Evolutionary conservation across 345 rosid species (phyloP).

Genomic region (Arabidopsis suecica): DNA sequence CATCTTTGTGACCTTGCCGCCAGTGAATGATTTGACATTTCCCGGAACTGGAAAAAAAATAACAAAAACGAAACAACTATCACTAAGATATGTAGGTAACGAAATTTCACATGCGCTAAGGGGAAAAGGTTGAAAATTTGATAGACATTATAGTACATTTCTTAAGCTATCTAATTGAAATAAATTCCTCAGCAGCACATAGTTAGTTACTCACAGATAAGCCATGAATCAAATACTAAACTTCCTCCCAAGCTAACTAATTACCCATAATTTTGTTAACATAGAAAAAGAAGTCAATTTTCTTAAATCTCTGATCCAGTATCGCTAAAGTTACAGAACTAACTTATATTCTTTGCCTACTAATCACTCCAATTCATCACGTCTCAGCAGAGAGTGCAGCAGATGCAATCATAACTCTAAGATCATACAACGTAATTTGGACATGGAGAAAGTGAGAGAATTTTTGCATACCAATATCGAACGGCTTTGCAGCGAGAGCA

Average conservation of each 20-base stretch:
- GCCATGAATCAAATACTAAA: neutral
- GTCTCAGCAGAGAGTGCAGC: neutral
- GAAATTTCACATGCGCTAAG: neutral
- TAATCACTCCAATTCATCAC: constrained; percentile 3
- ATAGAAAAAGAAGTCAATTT: neutral
- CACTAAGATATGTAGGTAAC: constrained; percentile 7
- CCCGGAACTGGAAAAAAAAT: constrained; percentile 59
- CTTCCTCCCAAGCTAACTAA: neutral
- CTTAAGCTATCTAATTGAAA: constrained; percentile 28
- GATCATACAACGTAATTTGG: neutral
- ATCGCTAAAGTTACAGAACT: constrained; percentile 18
- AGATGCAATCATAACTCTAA: constrained; percentile 11
- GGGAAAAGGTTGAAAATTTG: constrained; percentile 3
- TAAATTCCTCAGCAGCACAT: constrained; percentile 11
- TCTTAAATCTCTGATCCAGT: neutral
- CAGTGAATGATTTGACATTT: constrained; percentile 93
- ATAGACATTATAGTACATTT: constrained; percentile 4
- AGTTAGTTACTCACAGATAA: neutral
- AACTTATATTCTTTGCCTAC: constrained; percentile 1
- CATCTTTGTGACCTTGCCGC: constrained; percentile 97
- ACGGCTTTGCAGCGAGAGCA: constrained; percentile 89
- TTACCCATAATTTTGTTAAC: neutral
- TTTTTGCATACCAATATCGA: constrained; percentile 76
- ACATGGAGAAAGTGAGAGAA: neutral
- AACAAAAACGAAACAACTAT: constrained; percentile 18